Conservation (phyloP, 2,329 filamentous ascomycete species). For the Hypomyces rosellus region DNA sequence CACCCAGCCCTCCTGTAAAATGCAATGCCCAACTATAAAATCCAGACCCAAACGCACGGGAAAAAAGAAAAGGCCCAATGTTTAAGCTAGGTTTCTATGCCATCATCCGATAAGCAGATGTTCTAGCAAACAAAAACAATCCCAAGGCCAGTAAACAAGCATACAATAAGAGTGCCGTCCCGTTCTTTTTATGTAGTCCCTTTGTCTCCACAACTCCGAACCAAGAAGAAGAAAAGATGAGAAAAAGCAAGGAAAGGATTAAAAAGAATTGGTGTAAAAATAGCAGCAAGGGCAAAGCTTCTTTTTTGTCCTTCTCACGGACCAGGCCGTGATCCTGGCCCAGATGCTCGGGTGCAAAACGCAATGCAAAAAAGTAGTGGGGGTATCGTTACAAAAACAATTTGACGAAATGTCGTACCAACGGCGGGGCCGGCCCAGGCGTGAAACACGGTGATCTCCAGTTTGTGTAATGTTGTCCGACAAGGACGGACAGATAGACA, state of each 20-base stretch:
- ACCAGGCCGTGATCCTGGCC: slow-evolving; percentile 3
- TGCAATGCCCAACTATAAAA: too few relatives aligned
- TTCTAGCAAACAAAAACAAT: not conserved
- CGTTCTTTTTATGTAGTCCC: slow-evolving; percentile 1
- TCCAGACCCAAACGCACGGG: too few relatives aligned
- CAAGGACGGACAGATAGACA: not conserved
- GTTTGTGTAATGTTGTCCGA: not conserved
- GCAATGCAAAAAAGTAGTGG: not conserved
- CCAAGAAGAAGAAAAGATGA: not conserved
- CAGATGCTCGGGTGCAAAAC: not conserved
- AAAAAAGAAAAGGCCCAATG: too few relatives aligned
- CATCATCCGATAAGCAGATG: not conserved
- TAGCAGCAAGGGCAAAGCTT: too few relatives aligned
- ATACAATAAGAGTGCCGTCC: not conserved
- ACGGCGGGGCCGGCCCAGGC: not conserved
- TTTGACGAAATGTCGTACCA: slow-evolving; percentile 2
- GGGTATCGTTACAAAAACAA: slow-evolving; percentile 22
- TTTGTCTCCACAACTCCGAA: slow-evolving; percentile 5
- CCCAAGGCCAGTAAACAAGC: not conserved
- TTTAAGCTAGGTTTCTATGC: too few relatives aligned
- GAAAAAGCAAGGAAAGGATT: not conserved
- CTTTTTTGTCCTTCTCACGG: not conserved
- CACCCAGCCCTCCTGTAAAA: too few relatives aligned
- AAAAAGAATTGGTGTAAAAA: too few relatives aligned
- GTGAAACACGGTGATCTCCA: slow-evolving; percentile 1